These are phyloP conservation scores for Cylindrotheca closterium DNA, from an alignment of 108 stramenopile species.

Conservation along the genomic window DNA sequence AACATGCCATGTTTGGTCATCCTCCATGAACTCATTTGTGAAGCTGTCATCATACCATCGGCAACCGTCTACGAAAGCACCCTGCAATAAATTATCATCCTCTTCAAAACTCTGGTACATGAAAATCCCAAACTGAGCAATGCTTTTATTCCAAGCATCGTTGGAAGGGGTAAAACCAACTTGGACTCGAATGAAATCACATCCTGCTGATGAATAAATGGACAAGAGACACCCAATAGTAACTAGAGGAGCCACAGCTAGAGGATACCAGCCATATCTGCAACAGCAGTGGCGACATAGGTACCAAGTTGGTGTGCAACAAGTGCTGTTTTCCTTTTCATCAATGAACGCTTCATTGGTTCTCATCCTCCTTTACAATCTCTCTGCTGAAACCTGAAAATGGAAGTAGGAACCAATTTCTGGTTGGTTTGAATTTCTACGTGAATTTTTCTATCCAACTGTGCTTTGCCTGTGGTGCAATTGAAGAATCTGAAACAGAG, in stretches of 20 bases:
- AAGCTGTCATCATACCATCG: conserved; percentile 51
- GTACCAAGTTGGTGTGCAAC: conserved; percentile 44
- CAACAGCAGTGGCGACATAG: conserved; percentile 76
- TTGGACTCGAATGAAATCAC: conserved; percentile 71
- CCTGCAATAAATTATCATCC: conserved; percentile 18
- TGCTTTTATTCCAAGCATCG: conserved; percentile 53
- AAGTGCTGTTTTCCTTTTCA: conserved; percentile 4
- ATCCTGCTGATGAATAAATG: conserved; percentile 60
- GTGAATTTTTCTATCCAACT: too few relatives aligned
- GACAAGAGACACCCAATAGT: conserved; percentile 62
- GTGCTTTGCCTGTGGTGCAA: too few relatives aligned
- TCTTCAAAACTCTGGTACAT: conserved; percentile 28
- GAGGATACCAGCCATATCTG: conserved; percentile 75
- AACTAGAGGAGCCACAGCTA: conserved; percentile 68
- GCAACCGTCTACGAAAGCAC: conserved; percentile 44
- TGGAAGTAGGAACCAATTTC: too few relatives aligned
- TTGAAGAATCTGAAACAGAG: too few relatives aligned
- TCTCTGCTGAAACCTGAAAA: too few relatives aligned
- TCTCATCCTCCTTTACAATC: too few relatives aligned
- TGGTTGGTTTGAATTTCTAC: too few relatives aligned
- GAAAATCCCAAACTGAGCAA: conserved; percentile 33
- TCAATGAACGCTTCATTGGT: neutral
- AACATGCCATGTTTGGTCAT: conserved; percentile 70
- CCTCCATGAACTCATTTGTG: conserved; percentile 42
- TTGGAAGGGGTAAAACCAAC: conserved; percentile 73